Evolutionary conservation across 2,329 filamentous ascomycete genomes (phyloP).

Genomic region (Sporothrix phasma): DNA sequence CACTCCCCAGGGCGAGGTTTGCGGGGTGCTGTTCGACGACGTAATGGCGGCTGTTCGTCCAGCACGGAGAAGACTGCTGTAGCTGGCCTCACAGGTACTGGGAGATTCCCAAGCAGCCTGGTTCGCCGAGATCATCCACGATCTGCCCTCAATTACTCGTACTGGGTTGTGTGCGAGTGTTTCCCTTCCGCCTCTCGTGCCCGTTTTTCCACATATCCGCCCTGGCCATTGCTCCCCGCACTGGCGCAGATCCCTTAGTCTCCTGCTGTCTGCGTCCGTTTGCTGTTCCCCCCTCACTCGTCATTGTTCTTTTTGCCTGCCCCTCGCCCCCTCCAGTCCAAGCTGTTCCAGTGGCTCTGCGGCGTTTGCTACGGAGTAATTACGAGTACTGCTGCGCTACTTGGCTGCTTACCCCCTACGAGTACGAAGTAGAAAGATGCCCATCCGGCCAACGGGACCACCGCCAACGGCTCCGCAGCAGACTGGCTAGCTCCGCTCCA

Average conservation of each 20-base stretch:
- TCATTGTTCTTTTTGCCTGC: not conserved
- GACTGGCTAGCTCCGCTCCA: slow-evolving; percentile 3
- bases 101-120: not conserved
- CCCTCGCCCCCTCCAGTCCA: not conserved
- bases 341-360: not conserved
- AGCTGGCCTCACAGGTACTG: too few relatives aligned
- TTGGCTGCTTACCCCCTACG: not conserved
- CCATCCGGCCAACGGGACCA: not conserved
- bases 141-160: not conserved
- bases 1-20: not conserved
- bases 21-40: not conserved
- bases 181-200: not conserved
- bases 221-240: slow-evolving; percentile 8
- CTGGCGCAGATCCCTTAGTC: slow-evolving; percentile 5
- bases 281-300: not conserved
- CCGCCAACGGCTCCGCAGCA: slow-evolving; percentile 12
- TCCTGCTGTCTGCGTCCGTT: not conserved
- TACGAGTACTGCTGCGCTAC: too few relatives aligned
- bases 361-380: not conserved
- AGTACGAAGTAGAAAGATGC: not conserved
- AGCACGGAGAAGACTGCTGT: too few relatives aligned
- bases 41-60: not conserved
- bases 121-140: not conserved
- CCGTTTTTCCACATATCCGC: slow-evolving; percentile 1
- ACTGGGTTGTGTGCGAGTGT: not conserved